Evolutionary conservation across 306 rosid species (phyloP), one percentile per base, ranked within the genome.

Genomic region (Castanospermum australe): DNA sequence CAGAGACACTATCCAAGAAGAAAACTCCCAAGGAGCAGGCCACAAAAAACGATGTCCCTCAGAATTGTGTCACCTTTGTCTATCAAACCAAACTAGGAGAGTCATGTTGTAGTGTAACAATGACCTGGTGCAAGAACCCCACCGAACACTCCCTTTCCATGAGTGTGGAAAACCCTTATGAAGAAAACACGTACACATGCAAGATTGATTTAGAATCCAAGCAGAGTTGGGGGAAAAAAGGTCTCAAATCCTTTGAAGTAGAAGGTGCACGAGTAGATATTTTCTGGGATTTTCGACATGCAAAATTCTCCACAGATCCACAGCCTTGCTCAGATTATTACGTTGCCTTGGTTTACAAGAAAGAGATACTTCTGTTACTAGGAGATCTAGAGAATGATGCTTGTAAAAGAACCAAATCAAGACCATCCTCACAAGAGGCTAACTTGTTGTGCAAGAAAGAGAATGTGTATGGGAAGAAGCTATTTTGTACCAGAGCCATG

Each of bases 221-320:
- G 2, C 91, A 88, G 0, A 67, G 86, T 35, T 90, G 91, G 90
- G 92, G 94, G 0, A 88, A 90, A 68, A 90, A 92, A 41, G 92
- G 92, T 59, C 90, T 90, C 17, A 92, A 74, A 62, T 80, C 91
- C 7, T 87, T 88, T 4, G 90, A 85, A 18, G 28, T 90, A 32
- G 84, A 82, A 12, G 89, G 90, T 30, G 55, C 80, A 44, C 69
- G 89, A 54, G 82, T 82, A 4, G 93, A 90, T 24, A 39, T 88
- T 52, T 90, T 67, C 61, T 92, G 97, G 94, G 97, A 88, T 80
- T 84, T 92, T 20, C 80, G 93, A 17, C 84, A 44, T 1, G 86
- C 85, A 0, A 78, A 85, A 78, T 87, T 92, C 78, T 61, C 83
- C 38, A 21, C 47, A 56, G 5, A 9, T 48, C 84, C 89, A 2